phyloP scores from a whole-genome alignment of 495 filamentous ascomycete species.

The Trichoderma reesei region DNA sequence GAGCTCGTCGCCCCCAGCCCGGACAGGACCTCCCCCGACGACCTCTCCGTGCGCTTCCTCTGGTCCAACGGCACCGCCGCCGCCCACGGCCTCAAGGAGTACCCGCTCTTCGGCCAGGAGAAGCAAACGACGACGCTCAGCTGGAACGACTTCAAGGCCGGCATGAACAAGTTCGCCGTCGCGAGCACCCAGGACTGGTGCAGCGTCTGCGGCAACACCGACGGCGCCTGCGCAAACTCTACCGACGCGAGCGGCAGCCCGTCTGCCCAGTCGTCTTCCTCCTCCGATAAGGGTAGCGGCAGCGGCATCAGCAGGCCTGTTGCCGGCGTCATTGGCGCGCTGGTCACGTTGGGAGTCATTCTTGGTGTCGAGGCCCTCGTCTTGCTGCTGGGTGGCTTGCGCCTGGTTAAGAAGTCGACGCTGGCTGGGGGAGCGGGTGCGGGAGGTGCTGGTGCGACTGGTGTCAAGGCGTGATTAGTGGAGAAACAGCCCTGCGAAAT shows the following conservation, averaged over 20 bases:
- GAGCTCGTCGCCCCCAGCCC: conserved; percentile 53
- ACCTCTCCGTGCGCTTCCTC: conserved; percentile 66
- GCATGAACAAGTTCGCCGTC: conserved; percentile 54
- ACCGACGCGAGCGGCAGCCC: conserved; percentile 13
- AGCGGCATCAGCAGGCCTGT: conserved; percentile 34
- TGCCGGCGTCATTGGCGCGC: conserved; percentile 42
- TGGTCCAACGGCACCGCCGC: conserved; percentile 66
- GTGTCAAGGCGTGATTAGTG: conserved; percentile 3
- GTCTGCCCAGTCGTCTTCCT: conserved; percentile 5
- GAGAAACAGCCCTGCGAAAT: neutral
- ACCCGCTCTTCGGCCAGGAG: conserved; percentile 56
- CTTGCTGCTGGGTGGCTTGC: conserved; percentile 25
- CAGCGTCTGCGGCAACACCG: conserved; percentile 49
- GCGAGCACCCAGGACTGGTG: conserved; percentile 59
- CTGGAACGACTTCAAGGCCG: conserved; percentile 51
- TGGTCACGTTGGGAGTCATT: conserved; percentile 38
- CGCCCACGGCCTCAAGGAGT: conserved; percentile 37
- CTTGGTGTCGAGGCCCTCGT: conserved; percentile 32
- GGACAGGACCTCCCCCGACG: conserved; percentile 36
- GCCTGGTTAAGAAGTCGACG: conserved; percentile 24
- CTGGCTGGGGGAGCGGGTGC: neutral
- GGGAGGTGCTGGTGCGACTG: neutral
- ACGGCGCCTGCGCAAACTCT: conserved; percentile 47
- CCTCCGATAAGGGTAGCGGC: neutral
- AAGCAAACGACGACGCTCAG: conserved; percentile 38